Conservation (phyloP, 2,329 filamentous ascomycete genomes). For the Ophiosphaerella korrae region DNA sequence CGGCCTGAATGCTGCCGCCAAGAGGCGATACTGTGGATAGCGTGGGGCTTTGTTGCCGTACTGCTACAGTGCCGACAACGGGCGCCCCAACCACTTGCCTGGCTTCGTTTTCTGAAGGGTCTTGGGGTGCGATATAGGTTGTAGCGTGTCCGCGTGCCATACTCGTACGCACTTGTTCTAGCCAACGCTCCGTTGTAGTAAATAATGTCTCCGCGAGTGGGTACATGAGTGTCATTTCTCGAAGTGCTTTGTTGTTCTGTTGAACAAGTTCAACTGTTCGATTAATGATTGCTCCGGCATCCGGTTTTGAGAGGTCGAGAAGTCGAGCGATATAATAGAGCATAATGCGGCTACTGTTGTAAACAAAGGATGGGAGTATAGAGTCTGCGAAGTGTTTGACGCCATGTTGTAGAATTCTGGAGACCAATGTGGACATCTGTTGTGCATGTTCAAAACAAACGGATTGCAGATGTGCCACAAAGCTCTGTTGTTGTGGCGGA, state of each 20-base stretch:
- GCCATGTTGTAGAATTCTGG: conserved; percentile 36
- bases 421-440: conserved; percentile 33
- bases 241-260: conserved; percentile 37
- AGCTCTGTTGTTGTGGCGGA: conserved; percentile 28
- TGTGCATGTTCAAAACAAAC: conserved; percentile 41
- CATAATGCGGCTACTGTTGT: conserved; percentile 43
- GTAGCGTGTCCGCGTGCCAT: conserved; percentile 32
- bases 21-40: conserved; percentile 21
- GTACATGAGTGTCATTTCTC: conserved; percentile 39
- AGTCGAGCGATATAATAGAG: conserved; percentile 40
- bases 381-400: conserved; percentile 42
- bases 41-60: conserved; percentile 12
- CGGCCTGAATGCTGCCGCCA: conserved; percentile 13
- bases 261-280: conserved; percentile 38
- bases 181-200: conserved; percentile 38
- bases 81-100: conserved; percentile 28
- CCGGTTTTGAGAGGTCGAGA: conserved; percentile 32
- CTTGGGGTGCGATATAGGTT: conserved; percentile 37
- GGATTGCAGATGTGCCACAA: conserved; percentile 32
- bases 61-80: conserved; percentile 7
- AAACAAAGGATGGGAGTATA: conserved; percentile 40
- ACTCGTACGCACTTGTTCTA: conserved; percentile 37
- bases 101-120: conserved; percentile 33
- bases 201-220: conserved; percentile 38
- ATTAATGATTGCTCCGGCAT: conserved; percentile 29